Percentiles rank a stretch among this genome's conserved stretches.
Evolutionary conservation across 2,329 filamentous ascomycete genomes (phyloP).

Genomic region (Colletotrichum sp.): DNA sequence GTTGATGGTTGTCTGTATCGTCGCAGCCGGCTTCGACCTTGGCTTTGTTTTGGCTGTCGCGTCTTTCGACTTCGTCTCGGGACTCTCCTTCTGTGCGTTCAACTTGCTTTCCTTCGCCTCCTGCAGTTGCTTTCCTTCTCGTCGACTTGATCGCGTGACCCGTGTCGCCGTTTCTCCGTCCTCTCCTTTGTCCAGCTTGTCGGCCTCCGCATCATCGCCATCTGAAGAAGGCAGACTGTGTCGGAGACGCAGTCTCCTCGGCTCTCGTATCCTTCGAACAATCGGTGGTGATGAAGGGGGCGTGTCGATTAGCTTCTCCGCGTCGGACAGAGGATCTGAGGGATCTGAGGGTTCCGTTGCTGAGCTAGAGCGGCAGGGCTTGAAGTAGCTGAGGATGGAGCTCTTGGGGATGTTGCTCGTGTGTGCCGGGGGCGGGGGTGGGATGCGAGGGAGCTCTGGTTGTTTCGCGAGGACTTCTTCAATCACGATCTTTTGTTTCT

Average conservation of each 20-base stretch:
- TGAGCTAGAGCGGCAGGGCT: constrained; percentile 28
- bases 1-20: constrained; percentile 49
- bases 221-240: not conserved
- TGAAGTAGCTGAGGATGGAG: constrained; percentile 47
- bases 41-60: not conserved
- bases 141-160: not conserved
- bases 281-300: constrained; percentile 27
- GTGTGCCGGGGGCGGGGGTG: not conserved
- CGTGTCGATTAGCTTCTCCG: constrained; percentile 20
- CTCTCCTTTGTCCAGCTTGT: not conserved
- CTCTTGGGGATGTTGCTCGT: constrained; percentile 28
- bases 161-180: not conserved
- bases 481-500: constrained; percentile 23
- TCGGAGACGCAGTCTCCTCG: constrained; percentile 19
- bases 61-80: not conserved
- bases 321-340: constrained; percentile 9
- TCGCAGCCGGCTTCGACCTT: constrained; percentile 22
- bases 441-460: not conserved
- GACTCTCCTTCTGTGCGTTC: not conserved
- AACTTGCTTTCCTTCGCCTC: not conserved
- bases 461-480: constrained; percentile 21
- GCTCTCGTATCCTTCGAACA: constrained; percentile 8
- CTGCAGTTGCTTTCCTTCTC: not conserved
- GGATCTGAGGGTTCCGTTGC: constrained; percentile 6
- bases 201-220: not conserved